Base-by-base conservation (phyloP, 768 basidiomycete species). In the Mycena polygramma region DNA sequence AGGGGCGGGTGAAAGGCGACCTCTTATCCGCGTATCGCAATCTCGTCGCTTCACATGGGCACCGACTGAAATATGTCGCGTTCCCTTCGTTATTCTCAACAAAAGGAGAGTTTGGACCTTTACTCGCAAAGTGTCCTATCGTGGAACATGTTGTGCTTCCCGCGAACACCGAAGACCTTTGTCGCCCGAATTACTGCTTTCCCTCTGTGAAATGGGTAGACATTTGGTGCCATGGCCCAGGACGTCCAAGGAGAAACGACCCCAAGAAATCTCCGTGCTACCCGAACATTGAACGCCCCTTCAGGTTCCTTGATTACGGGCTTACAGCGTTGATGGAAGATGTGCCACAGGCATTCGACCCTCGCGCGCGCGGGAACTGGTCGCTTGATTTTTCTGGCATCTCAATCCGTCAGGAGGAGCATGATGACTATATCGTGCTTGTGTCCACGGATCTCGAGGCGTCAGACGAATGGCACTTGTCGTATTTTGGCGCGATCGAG, bases 61-160 rank as follows among this genome's bases (percentile, higher is more conserved):
- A n/a, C 17, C 19, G 53, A 35, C 53, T 54, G 53, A 30, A 54
- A n/a, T 54, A 54, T 36, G 30, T 54, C 11, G 30, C 53, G 17
- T 54, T 54, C 22, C 53, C 53, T 19, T 13, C 24, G 11, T 4
- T 24, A 36, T 11, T 2, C 9, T 9, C 30, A 15, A 26, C 48
- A 20, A n/a, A 30, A 11, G 35, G 15, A 17, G 30, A 54, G 6
- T 54, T 54, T 35, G 20, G 30, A 15, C 35, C 30, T 35, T n/a
- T 54, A 13, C 53, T 54, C 35, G 30, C 35, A 7, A 54, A 20
- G 5, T 54, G 53, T 20, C 53, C 53, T 22, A 9, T 30, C 53
- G 26, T 54, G 30, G 53, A 54, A 36, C 53, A 54, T 10, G 53
- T 36, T 35, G 53, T 54, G 11, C 53, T 54, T 54, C 53, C 53